Base-by-base conservation (phyloP, 495 filamentous ascomycete genomes). In the Aspergillus kassunensis region DNA sequence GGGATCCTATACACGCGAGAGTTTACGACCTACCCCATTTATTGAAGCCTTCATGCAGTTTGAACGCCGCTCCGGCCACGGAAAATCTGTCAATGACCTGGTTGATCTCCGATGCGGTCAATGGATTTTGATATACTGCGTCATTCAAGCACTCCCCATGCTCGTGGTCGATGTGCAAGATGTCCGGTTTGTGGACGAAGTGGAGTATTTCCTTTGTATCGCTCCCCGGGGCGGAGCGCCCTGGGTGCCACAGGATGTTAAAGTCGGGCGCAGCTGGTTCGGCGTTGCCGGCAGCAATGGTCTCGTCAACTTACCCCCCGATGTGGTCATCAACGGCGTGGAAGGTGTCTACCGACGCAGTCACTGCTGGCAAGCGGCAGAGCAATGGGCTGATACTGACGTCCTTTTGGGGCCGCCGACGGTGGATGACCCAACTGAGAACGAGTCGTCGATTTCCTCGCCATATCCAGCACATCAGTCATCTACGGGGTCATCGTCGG, bases 171-270 rank as follows among this genome's bases (percentile, higher is more conserved):
- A 97, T 70, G 91, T 89, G 3, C 88, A 88, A 2, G 87, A 82
- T 10, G 68, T 96, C 34, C 78, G 79, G 51, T 92, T 78, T 56
- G 87, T 80, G 0, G 83, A 96, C 24, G 86, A 84, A 4, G 90
- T 95, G 10, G 95, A 97, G 66, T 96, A 97, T 71, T 97, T 97
- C 75, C 80, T 97, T n/a, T 97, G 91, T 69, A 82, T 96, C 64
- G 85, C 89, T 9, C 85, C 91, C 0, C 85, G 87, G 57, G 87
- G 88, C 18, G 84, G 85, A 54, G 77, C 84, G 2, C 92, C 93
- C 2, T 98, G 93, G 95, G 84, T 86, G 41, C 83, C 88, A 46
- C 86, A 90, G 41, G 74, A 78, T 53, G 78, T 74, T 52, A 81
- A 81, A 50, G 76, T 78, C 24, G 80, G 80, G 56, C 81, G 83